phyloP scores from a whole-genome alignment of 1,139 yeast genomes.

The Lodderomyces elongisporus region DNA sequence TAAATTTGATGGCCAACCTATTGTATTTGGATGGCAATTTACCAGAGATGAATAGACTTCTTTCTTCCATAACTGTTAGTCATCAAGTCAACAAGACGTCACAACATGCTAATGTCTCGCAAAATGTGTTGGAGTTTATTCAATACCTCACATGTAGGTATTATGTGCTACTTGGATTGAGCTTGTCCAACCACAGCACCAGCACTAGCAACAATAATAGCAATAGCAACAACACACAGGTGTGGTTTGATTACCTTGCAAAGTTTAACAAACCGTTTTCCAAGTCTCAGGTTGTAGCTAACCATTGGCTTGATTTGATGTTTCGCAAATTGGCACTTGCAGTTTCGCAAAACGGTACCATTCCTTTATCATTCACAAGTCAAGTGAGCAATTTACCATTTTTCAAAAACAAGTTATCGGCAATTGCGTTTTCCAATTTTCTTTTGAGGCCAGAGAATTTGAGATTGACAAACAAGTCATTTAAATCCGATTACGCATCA shows the following conservation, averaged over 20 bases:
- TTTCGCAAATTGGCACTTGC: slow-evolving; percentile 22
- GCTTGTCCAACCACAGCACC: too few species aligned
- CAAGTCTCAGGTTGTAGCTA: slow-evolving; percentile 34
- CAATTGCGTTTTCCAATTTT: slow-evolving; percentile 27
- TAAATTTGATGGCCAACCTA: slow-evolving; percentile 34
- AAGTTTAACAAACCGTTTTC: slow-evolving; percentile 24
- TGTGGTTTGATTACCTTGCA: slow-evolving; percentile 32
- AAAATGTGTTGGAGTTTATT: slow-evolving; percentile 22
- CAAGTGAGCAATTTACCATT: slow-evolving; percentile 23
- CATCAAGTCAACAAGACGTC: slow-evolving; percentile 9
- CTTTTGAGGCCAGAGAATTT: slow-evolving; percentile 25
- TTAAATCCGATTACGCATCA: slow-evolving; percentile 28
- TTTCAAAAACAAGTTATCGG: slow-evolving; percentile 21
- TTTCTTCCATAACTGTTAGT: slow-evolving; percentile 16
- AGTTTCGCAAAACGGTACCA: slow-evolving; percentile 20
- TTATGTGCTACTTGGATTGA: slow-evolving; percentile 30
- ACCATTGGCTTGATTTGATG: slow-evolving; percentile 36
- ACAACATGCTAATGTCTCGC: slow-evolving; percentile 12
- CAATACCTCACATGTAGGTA: slow-evolving; percentile 35
- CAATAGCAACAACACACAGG: slow-evolving; percentile 12
- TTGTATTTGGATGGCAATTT: slow-evolving; percentile 26
- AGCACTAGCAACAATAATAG: slow-evolving; percentile 14
- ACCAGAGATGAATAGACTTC: slow-evolving; percentile 18
- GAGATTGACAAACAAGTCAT: slow-evolving; percentile 18
- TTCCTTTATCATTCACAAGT: slow-evolving; percentile 16